Evolutionary conservation across 148 eudicot genomes (phyloP), one percentile per base, ranked within the genome.

Genomic region (Cornus kousa): DNA sequence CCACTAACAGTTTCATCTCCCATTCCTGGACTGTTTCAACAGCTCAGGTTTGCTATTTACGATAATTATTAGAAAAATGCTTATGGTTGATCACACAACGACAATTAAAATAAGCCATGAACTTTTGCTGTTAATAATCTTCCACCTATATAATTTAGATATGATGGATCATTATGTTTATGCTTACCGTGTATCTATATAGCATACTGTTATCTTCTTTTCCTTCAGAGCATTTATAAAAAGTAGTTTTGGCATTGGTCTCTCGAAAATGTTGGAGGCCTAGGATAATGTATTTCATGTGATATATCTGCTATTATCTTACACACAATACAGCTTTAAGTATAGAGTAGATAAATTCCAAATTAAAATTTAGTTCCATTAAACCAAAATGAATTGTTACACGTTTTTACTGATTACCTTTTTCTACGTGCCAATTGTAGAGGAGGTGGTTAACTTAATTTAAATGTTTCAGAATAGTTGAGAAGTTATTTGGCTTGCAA

Each of bases 1-100:
- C 99, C 98, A 70, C 71, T 96, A 88, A 96, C 99, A 80, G 87
- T 81, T 81, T 89, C 92, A 68, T 93, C 99, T 68, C 98, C 98
- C 40, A 46, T 91, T 83, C 99, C 99, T 77, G 99, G 98, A 87
- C 85, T 96, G 68, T 96, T 96, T 87, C 98, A 96, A 80, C 86
- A 96, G 83, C 97, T 96, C 82, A 96, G 97, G 98, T 94, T 85
- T 70, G 60, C 31, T 68, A 79, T 79, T 31, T 12, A 48, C 16
- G 14, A 32, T 46, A 50, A 46, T 6, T 35, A 71, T 43, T 32
- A 43, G 23, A 13, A 7, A 4, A 62, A 62, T 20, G 66, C 24
- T 62, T 62, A 19, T 62, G 66, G 23, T 62, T 62, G 2, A 53
- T 11, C 59, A 13, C 59, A 2, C 59, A 3, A 53, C 20, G 24